Evolutionary conservation across 495 filamentous ascomycete genomes (phyloP).

Genomic region (Sphaerosporella brunnea): DNA sequence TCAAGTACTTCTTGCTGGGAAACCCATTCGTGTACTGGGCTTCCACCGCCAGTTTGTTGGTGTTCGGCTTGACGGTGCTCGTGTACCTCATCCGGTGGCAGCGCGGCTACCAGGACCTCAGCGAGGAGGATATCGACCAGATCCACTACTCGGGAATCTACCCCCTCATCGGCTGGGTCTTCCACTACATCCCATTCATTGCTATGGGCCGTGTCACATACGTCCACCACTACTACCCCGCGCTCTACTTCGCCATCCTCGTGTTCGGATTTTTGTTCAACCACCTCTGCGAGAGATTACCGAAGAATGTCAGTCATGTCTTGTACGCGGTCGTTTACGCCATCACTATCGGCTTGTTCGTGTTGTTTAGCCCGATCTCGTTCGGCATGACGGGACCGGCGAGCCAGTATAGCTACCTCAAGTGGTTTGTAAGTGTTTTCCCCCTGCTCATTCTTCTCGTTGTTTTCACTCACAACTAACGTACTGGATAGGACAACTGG

Average conservation of each 20-base stretch:
- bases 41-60: conserved; percentile 56
- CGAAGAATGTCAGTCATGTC: conserved; percentile 40
- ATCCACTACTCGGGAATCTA: conserved; percentile 90
- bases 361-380: conserved; percentile 82
- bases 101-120: conserved; percentile 76
- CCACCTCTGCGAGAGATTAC: conserved; percentile 50
- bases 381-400: conserved; percentile 85
- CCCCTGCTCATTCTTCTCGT: neutral
- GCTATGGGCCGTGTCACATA: conserved; percentile 97
- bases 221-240: conserved; percentile 97
- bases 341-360: conserved; percentile 57
- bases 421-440: conserved; percentile 55
- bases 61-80: conserved; percentile 49
- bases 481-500: conserved; percentile 32
- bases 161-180: conserved; percentile 80
- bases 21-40: conserved; percentile 96
- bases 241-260: conserved; percentile 94
- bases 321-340: conserved; percentile 56
- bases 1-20: conserved; percentile 96
- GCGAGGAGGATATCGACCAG: conserved; percentile 60
- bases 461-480: conserved; percentile 37
- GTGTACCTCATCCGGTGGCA: conserved; percentile 95
- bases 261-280: conserved; percentile 75
- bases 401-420: conserved; percentile 74
- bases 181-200: conserved; percentile 91